phyloP scores from a whole-genome alignment of 345 rosid genomes.

The Dimocarpus longan region DNA sequence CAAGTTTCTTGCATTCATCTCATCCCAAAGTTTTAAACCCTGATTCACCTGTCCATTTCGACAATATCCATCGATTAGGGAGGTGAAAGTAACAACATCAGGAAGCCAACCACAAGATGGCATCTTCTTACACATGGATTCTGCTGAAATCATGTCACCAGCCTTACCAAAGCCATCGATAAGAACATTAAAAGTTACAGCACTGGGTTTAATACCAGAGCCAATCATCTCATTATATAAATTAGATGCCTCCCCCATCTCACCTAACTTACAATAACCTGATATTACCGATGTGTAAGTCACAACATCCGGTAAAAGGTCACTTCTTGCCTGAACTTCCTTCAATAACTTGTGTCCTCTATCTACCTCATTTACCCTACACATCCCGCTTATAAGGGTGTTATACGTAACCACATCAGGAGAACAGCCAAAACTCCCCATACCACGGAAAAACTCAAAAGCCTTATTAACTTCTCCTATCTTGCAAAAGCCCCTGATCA shows the following conservation, averaged over 20 bases:
- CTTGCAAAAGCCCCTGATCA: constrained; percentile 69
- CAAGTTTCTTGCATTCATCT: constrained; percentile 56
- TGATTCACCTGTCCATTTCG: constrained; percentile 64
- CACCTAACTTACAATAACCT: constrained; percentile 71
- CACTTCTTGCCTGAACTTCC: constrained; percentile 39
- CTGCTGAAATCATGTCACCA: constrained; percentile 58
- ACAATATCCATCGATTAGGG: constrained; percentile 84
- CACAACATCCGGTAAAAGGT: constrained; percentile 53
- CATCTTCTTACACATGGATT: constrained; percentile 54
- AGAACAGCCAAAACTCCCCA: constrained; percentile 58
- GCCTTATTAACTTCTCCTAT: constrained; percentile 51
- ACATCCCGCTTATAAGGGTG: constrained; percentile 73
- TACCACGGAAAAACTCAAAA: constrained; percentile 51
- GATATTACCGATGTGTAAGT: constrained; percentile 77
- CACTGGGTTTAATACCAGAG: constrained; percentile 52
- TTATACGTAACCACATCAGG: constrained; percentile 76
- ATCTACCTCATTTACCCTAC: constrained; percentile 56
- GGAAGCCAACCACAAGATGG: constrained; percentile 50
- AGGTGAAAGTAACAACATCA: constrained; percentile 78
- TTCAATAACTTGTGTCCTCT: constrained; percentile 57
- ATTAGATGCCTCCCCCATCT: constrained; percentile 61
- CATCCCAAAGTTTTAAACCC: constrained; percentile 69
- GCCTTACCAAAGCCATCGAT: constrained; percentile 81
- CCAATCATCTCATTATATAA: constrained; percentile 63
- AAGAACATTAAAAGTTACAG: constrained; percentile 74